Base-by-base conservation (phyloP, 768 basidiomycete genomes). In the Neoboletus subvelutipes region DNA sequence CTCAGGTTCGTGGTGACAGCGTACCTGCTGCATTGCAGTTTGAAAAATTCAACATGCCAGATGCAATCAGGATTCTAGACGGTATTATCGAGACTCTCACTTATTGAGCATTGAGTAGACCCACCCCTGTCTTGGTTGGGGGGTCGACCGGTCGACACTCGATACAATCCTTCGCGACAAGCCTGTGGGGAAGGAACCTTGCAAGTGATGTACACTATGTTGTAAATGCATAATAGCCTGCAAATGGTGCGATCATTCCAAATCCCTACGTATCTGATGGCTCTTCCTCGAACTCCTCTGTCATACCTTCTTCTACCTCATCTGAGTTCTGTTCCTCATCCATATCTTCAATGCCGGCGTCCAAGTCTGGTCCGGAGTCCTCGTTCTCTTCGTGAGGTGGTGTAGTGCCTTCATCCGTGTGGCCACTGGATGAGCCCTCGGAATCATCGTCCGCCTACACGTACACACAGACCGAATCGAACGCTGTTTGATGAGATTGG, bases 21-120 rank as follows among this genome's bases (percentile, higher is more conserved):
- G 83, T 86, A n/a, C 94, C 94, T 3, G 85, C 85, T 24, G 88
- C 84, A 36, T 76, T 97, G 61, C 86, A 88, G 54, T 97, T 84
- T 64, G 94, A 98, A 76, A 94, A 92, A 73, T 96, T 97, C 73
- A 85, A 89, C 73, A 86, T 94, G 64, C 94, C 94, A 1, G 94
- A 97, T 68, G 78, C 88, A 2, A 78, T 98, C 60, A 81, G 93
- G 50, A 77, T 97, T 40, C 69, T 94, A 56, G 94, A 96, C 66
- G 89, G 85, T 24, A 75, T 95, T 12, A 78, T 95, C 47, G 90
- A 94, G 70, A 94, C 93, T 3, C 76, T 96, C 63, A 72, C 79
- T 28, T 96, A 86, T 70, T 92, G 65, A 73, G 33, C 24, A 8
- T 39, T 24, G 13, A 18, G 26, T 24, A 24, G 22, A 50, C 36